These are phyloP conservation scores for Trichomonascaceae sp. DNA, from an alignment of 1,139 yeast genomes.

Conservation along the genomic window DNA sequence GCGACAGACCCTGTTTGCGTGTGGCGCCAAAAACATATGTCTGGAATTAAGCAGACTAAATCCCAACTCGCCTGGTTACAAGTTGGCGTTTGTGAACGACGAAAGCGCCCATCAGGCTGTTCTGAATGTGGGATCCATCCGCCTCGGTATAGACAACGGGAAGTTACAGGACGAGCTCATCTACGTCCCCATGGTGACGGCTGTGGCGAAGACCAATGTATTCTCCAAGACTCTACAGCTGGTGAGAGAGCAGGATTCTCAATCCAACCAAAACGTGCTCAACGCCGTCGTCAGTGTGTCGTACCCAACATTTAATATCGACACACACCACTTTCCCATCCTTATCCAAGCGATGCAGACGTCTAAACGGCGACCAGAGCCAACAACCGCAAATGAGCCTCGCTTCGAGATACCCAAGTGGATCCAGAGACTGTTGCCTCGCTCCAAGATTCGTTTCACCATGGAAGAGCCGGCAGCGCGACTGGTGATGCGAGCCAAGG, in stretches of 20 bases:
- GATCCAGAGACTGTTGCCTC: constrained; percentile 22
- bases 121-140: constrained; percentile 25
- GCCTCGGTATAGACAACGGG: constrained; percentile 19
- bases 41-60: constrained; percentile 28
- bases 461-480: constrained; percentile 29
- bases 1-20: constrained; percentile 11
- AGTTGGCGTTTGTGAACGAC: constrained; percentile 22
- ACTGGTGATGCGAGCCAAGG: constrained; percentile 14
- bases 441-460: constrained; percentile 22
- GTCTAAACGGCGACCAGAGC: constrained; percentile 2
- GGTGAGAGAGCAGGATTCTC: constrained; percentile 15
- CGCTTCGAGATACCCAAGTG: constrained; percentile 3
- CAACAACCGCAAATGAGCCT: constrained; percentile 1
- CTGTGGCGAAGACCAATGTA: constrained; percentile 25
- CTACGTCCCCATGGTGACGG: constrained; percentile 28
- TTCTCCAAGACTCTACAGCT: constrained; percentile 24
- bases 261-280: constrained; percentile 18
- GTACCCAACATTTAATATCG: constrained; percentile 28
- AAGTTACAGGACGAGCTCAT: constrained; percentile 26
- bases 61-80: constrained; percentile 28
- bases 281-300: constrained; percentile 24
- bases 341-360: constrained; percentile 14
- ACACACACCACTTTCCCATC: constrained; percentile 21
- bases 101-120: constrained; percentile 31
- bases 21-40: constrained; percentile 25